These are phyloP conservation scores for Nicotiana sylvestris DNA, from an alignment of 257 asterid species.

Conservation along the genomic window DNA sequence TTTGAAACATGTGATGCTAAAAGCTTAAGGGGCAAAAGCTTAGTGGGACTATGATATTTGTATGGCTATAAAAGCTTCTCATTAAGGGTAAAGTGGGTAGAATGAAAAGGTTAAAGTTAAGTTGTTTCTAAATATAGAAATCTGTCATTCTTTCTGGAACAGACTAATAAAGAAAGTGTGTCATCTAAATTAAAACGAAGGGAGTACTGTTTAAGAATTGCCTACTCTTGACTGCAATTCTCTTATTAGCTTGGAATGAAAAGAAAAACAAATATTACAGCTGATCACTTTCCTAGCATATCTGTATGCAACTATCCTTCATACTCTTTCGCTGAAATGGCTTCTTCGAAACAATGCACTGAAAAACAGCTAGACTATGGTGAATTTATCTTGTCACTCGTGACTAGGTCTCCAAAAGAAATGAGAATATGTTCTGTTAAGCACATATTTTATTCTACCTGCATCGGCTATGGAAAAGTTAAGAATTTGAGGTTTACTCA, in stretches of 20 bases:
- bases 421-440: neutral
- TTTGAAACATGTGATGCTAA: too few relatives aligned
- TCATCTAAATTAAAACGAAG: too few relatives aligned
- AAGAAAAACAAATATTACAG: neutral
- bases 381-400: neutral
- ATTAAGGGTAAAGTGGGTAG: too few relatives aligned
- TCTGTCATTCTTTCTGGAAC: too few relatives aligned
- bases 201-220: neutral
- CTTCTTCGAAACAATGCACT: neutral
- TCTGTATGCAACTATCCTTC: neutral
- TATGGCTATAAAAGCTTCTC: too few relatives aligned
- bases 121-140: too few relatives aligned
- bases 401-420: neutral
- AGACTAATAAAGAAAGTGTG: too few relatives aligned
- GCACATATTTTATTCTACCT: neutral
- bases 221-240: neutral
- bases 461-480: neutral
- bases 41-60: too few relatives aligned
- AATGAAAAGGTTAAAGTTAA: too few relatives aligned
- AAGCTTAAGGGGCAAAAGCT: too few relatives aligned
- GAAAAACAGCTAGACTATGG: neutral
- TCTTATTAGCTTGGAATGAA: neutral
- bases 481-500: neutral
- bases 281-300: neutral
- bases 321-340: neutral